Percentiles rank a stretch among this genome's conserved stretches.
Conservation (phyloP, 345 rosid genomes). For the Luvunga scandens region DNA sequence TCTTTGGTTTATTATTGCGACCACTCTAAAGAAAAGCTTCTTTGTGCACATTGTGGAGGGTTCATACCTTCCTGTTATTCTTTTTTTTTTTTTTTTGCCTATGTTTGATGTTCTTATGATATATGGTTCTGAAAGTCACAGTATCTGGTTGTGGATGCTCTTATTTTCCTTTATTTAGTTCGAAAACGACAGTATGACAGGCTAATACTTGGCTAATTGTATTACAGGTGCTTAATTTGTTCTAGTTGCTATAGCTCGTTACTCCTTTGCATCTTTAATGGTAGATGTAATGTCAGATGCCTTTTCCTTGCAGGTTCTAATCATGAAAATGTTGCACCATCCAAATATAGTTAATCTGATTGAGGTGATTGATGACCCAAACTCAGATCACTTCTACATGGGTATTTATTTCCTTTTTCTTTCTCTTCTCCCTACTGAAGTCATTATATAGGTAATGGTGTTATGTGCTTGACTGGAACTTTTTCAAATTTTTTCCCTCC, state of each 20-base stretch:
- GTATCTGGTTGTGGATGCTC: neutral
- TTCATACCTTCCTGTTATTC: neutral
- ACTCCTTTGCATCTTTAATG: neutral
- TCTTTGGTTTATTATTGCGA: neutral
- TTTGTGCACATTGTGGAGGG: neutral
- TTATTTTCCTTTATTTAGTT: neutral
- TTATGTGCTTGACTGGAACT: slow-evolving; percentile 13
- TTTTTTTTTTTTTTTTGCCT: neutral
- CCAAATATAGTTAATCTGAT: slow-evolving; percentile 95
- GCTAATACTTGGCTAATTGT: neutral
- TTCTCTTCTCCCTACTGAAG: neutral
- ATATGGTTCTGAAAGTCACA: neutral
- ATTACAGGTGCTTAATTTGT: neutral
- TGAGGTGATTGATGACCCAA: slow-evolving; percentile 98
- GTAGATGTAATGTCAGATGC: neutral
- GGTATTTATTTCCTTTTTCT: slow-evolving; percentile 45
- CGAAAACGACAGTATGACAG: neutral
- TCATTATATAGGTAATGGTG: neutral
- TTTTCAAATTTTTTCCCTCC: slow-evolving; percentile 12
- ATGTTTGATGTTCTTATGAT: neutral
- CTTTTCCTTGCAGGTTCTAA: slow-evolving; percentile 58
- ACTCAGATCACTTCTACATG: slow-evolving; percentile 95
- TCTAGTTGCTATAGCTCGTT: neutral
- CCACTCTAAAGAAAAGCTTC: neutral
- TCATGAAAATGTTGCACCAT: slow-evolving; percentile 92